phyloP scores from a whole-genome alignment of 331 rosid genomes.

The Cydonia oblonga region DNA sequence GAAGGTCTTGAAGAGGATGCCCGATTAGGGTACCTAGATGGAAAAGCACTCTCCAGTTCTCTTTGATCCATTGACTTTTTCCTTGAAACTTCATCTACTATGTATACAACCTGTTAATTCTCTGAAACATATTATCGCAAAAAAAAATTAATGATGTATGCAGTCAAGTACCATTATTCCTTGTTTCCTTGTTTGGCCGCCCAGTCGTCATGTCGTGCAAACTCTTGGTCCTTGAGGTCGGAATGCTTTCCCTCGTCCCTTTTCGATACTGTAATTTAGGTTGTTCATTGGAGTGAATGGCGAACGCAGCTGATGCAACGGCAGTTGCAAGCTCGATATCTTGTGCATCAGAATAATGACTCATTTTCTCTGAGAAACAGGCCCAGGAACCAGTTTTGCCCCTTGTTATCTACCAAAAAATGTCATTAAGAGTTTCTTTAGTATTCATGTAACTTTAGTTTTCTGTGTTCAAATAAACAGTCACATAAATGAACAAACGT shows the following conservation, averaged over 20 bases:
- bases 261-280: slow-evolving; percentile 18
- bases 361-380: slow-evolving; percentile 4
- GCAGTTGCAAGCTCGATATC: slow-evolving; percentile 45
- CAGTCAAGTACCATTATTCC: slow-evolving; percentile 8
- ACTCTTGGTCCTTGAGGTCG: slow-evolving; percentile 22
- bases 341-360: slow-evolving; percentile 13
- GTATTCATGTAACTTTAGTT: background rate
- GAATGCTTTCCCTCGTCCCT: slow-evolving; percentile 19
- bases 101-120: background rate
- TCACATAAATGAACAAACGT: background rate
- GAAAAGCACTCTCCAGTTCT: slow-evolving; percentile 20
- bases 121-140: background rate
- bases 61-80: slow-evolving; percentile 15
- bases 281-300: slow-evolving; percentile 50
- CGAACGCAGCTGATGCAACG: slow-evolving; percentile 52
- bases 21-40: slow-evolving; percentile 19
- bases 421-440: background rate
- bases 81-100: slow-evolving; percentile 30
- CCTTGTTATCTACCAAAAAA: slow-evolving; percentile 11
- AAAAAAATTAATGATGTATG: background rate
- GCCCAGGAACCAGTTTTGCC: slow-evolving; percentile 10
- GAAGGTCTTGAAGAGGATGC: slow-evolving; percentile 15
- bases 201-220: slow-evolving; percentile 11
- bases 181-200: slow-evolving; percentile 18
- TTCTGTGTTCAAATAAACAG: background rate